phyloP scores from a whole-genome alignment of 371 early-diverging fungal species.

The Phascolomyces articulosus region DNA sequence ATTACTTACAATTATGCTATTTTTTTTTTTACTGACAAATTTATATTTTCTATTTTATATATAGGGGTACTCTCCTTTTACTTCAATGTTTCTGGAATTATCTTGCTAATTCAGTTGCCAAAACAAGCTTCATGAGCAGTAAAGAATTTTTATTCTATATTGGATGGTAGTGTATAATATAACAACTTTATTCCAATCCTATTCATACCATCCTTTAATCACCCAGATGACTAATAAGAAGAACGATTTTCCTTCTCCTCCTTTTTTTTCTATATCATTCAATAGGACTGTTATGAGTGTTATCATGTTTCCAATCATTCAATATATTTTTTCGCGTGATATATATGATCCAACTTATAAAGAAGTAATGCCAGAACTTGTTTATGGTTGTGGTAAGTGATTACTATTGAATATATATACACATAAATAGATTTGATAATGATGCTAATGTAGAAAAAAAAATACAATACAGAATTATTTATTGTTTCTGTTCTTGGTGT shows the following conservation, averaged over 20 bases:
- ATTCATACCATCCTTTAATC: too few species aligned
- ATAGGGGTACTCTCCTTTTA: constrained; percentile 47
- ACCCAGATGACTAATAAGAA: too few species aligned
- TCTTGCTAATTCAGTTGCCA: constrained; percentile 49
- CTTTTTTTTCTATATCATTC: neutral
- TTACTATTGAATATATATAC: too few species aligned
- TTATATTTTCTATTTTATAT: neutral
- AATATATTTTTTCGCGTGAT: constrained; percentile 42
- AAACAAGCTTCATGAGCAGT: constrained; percentile 52
- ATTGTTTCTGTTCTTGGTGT: constrained; percentile 42
- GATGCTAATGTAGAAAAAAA: too few species aligned
- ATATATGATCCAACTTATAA: constrained; percentile 44
- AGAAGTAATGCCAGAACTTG: constrained; percentile 52
- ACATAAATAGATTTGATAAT: too few species aligned
- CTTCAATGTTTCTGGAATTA: constrained; percentile 63
- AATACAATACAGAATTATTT: constrained; percentile 45
- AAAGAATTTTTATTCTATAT: constrained; percentile 53
- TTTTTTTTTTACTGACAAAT: too few species aligned
- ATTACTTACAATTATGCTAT: too few species aligned
- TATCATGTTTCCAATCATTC: constrained; percentile 45
- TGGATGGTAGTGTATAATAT: constrained; percentile 31
- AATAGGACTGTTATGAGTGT: constrained; percentile 37
- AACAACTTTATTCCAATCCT: too few species aligned
- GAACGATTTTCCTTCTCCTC: too few species aligned
- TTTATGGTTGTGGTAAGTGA: constrained; percentile 42